Conservation (phyloP, 108 stramenopile species). For the Stephanodiscus minutulus region DNA sequence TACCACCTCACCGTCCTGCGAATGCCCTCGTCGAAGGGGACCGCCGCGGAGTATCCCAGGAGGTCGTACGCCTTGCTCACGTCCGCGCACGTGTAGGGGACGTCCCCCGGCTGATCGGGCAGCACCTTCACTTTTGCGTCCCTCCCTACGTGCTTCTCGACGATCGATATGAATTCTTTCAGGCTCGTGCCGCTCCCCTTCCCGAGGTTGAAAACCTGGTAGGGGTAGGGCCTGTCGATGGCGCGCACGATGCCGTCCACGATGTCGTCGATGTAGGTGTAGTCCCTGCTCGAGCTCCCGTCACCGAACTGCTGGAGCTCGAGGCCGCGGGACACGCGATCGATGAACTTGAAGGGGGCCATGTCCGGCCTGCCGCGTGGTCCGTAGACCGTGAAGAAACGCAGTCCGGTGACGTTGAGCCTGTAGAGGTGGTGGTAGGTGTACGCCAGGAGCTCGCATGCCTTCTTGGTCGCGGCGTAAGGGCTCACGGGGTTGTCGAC, state of each 20-base stretch:
- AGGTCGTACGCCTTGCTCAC: slow-evolving; percentile 86
- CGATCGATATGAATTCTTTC: slow-evolving; percentile 91
- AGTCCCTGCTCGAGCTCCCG: slow-evolving; percentile 91
- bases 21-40: slow-evolving; percentile 96
- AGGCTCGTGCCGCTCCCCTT: slow-evolving; percentile 91
- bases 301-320: slow-evolving; percentile 98
- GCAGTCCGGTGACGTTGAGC: slow-evolving; percentile 90
- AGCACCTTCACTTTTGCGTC: slow-evolving; percentile 86
- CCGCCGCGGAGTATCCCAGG: slow-evolving; percentile 90
- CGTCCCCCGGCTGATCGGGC: slow-evolving; percentile 99
- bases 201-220: slow-evolving; percentile 96
- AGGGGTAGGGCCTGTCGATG: slow-evolving; percentile 92
- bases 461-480: slow-evolving; percentile 97
- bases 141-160: slow-evolving; percentile 88
- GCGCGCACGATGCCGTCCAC: slow-evolving; percentile 96
- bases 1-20: slow-evolving; percentile 93
- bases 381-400: slow-evolving; percentile 99
- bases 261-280: slow-evolving; percentile 99
- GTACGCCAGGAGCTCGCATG: slow-evolving; percentile 96
- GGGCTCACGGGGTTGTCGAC: slow-evolving; percentile 97
- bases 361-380: slow-evolving; percentile 96
- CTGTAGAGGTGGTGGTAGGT: slow-evolving; percentile 96
- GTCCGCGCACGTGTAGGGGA: slow-evolving; percentile 97
- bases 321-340: slow-evolving; percentile 89
- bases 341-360: slow-evolving; percentile 98